Evolutionary conservation across 805 yeast species (phyloP), one percentile per base, ranked within the genome.

Genomic region (Saccharomycopsis selenospora): DNA sequence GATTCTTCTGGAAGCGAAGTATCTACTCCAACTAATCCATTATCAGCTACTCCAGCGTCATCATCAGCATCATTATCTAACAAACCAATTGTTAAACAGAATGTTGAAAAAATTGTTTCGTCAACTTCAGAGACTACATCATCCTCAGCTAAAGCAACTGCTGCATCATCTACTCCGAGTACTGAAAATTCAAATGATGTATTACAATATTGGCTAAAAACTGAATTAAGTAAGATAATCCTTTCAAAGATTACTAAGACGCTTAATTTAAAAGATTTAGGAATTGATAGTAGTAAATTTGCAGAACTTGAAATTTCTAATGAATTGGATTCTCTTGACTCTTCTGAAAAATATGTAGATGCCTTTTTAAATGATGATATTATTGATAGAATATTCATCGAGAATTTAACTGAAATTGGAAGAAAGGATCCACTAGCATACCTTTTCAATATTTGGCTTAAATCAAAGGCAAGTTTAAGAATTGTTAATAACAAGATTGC

Each of bases 381-480:
- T 1, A 59, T 77, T 28, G 88, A 81, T 54, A 65, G 72, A 5
- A 65, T 73, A 2, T 71, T 79, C 48, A 69, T 80, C 61, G 84
- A 80, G 51, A 59, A 76, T 18, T 62, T 81, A 41, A 70, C 81
- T 1, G 85, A 79, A 49, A 56, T 62, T 29, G 86, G 85, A 1
- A 66, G 70, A 13, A 52, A 59, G 2, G 58, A 69, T 10, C 73
- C 83, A 0, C 65, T 79, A 38, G 67, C 64, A 22, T 81, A 76
- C 57, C 62, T 80, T 44, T 71, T 61, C 53, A 61, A 62, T 4
- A 62, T 73, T 5, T 79, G 81, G 73, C 57, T 57, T 3, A 61
- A 60, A 27, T 64, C 76, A 1, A 69, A 33, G n/a, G 28, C 13
- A 14, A 33, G 38, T 8, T 20, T 38, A 3, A 40, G 46, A 17